Conservation (phyloP, 208 protist genomes). For the Acanthamoeba healyi region DNA sequence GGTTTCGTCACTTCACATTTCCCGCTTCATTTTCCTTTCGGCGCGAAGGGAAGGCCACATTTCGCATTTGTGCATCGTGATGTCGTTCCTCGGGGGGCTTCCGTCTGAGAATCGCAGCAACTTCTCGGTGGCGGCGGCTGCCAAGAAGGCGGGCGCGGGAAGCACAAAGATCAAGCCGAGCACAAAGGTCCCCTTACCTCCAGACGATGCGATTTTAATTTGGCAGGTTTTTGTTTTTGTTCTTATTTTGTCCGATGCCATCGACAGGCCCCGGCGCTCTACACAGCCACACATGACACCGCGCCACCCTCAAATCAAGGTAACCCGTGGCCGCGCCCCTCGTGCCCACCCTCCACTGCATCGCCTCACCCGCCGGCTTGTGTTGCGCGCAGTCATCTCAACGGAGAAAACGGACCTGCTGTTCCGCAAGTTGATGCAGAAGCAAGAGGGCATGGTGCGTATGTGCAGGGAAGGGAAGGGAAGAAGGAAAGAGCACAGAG, state of each 20-base stretch:
- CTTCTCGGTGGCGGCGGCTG: not conserved
- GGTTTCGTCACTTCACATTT: not conserved
- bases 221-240: not conserved
- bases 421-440: slow-evolving; percentile 31
- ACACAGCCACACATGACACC: slow-evolving; percentile 69
- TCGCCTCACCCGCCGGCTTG: not conserved
- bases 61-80: not conserved
- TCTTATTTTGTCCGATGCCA: not conserved
- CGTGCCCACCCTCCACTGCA: not conserved
- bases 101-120: slow-evolving; percentile 24
- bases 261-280: slow-evolving; percentile 14
- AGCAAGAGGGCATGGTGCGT: slow-evolving; percentile 52
- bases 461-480: no score
- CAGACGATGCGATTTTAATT: no score
- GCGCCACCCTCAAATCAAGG: slow-evolving; percentile 31
- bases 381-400: slow-evolving; percentile 1
- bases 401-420: slow-evolving; percentile 65
- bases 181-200: not conserved
- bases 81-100: slow-evolving; percentile 8
- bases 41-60: not conserved
- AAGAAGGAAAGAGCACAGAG: no score
- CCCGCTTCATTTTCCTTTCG: not conserved
- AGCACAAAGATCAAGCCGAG: not conserved
- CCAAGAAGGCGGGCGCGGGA: not conserved
- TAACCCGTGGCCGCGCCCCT: not conserved